Evolutionary conservation across 345 rosid genomes (phyloP), one percentile per base, ranked within the genome.

Genomic region (Moringa oleifera): DNA sequence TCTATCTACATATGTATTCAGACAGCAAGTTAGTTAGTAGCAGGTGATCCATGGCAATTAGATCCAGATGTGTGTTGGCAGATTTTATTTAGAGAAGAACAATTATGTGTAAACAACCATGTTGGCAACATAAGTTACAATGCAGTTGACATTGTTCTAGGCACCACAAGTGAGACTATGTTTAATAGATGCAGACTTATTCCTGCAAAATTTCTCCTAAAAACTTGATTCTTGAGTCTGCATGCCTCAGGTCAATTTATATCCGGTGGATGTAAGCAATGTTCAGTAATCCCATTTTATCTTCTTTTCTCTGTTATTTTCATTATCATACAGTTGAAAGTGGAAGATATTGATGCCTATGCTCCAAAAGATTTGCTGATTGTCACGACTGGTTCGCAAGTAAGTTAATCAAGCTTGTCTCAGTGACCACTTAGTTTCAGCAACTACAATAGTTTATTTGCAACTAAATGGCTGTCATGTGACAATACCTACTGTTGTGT

Each of bases 331-430:
- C 60, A 90, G 98, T 82, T 94, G 62, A 94, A 90, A 82, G 87
- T 78, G 23, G 99, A 94, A 85, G 99, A 94, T 71, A 88, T 94
- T 62, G 99, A 90, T 75, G 82, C 84, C 56, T 94, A 88, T 71
- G 94, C 97, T 77, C 97, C 99, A 23, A 88, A 94, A 71, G 96
- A 94, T 77, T 76, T 94, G 68, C 82, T 94, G 66, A 86, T 94
- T 67, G 96, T 94, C 65, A 94, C 99, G 22, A 94, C 99, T 37
- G 97, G 97, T 59, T 94, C 99, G 64, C 99, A 94, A 79, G 99
- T 94, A 77, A 85, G 90, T 72, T 66, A 53, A 69, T 73, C 61
- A 68, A 23, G 17, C 57, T 23, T 16, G 52, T 15, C 20, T 37
- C 41, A 15, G 55, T 12, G 56, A 17, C 23, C 28, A 20, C 23